These are phyloP conservation scores for Monilinia fructicola DNA, from an alignment of 2,329 filamentous ascomycete genomes.

Conservation along the genomic window DNA sequence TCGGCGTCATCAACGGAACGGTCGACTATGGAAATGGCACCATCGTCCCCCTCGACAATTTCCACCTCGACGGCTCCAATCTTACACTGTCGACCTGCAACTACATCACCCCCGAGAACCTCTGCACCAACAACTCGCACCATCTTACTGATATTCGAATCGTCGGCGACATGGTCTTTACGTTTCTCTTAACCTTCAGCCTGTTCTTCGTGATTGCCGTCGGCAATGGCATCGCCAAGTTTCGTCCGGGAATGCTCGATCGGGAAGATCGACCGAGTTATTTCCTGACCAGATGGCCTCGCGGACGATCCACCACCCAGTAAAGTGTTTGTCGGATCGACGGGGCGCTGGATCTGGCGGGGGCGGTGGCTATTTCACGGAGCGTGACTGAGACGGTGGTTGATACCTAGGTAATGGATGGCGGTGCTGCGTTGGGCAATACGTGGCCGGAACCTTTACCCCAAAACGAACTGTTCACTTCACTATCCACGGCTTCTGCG, in stretches of 20 bases:
- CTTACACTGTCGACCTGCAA: neutral
- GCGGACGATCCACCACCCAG: neutral
- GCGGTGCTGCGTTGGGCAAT: too few species aligned
- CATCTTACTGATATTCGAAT: neutral
- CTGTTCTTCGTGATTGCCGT: neutral
- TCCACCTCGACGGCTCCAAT: neutral
- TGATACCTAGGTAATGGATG: neutral
- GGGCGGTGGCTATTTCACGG: too few species aligned
- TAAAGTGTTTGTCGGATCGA: neutral
- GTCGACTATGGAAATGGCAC: slow-evolving; percentile 4
- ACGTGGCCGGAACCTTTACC: neutral
- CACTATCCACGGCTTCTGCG: neutral
- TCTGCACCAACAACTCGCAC: neutral
- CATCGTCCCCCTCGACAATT: neutral
- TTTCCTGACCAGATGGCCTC: neutral
- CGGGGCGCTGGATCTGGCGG: too few species aligned
- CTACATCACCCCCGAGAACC: neutral
- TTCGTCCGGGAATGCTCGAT: neutral
- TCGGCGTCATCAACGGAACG: neutral
- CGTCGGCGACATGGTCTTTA: neutral
- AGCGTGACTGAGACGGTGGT: too few species aligned
- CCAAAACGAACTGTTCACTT: too few species aligned
- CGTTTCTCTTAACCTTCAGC: neutral
- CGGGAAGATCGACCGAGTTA: neutral
- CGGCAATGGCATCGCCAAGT: neutral